Evolutionary conservation across 176 grass and related monocot species (phyloP).

Genomic region (Musa itinerans): DNA sequence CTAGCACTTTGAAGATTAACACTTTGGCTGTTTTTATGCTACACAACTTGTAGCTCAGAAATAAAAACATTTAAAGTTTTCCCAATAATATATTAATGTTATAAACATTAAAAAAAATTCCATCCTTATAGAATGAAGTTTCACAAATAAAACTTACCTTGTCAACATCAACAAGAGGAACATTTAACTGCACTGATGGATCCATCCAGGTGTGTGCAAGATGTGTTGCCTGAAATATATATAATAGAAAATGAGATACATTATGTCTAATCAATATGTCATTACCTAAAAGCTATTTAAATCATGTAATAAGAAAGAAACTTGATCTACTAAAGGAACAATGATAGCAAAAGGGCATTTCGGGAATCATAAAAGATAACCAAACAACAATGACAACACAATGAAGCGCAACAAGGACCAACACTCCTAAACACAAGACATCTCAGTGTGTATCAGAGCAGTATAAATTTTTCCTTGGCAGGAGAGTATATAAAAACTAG

Average conservation of each 20-base stretch:
- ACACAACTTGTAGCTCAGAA: too few species aligned
- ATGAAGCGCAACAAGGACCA: not conserved
- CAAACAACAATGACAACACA: not conserved
- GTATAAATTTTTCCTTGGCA: not conserved
- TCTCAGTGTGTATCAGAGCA: not conserved
- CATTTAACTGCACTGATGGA: conserved; percentile 43
- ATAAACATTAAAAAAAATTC: not conserved
- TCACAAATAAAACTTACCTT: conserved; percentile 43
- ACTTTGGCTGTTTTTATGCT: too few species aligned
- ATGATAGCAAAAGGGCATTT: not conserved
- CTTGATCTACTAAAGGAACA: not conserved
- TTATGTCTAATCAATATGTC: not conserved
- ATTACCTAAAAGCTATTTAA: not conserved
- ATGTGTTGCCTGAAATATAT: conserved; percentile 38
- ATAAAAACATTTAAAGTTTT: too few species aligned
- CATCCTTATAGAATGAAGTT: not conserved
- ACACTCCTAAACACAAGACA: not conserved
- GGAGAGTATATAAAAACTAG: not conserved
- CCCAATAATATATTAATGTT: too few species aligned
- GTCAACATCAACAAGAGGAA: conserved; percentile 92
- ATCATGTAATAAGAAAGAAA: not conserved
- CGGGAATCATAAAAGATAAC: not conserved
- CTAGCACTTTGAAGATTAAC: too few species aligned
- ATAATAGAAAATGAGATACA: not conserved
- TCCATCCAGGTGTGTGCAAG: conserved; percentile 26